phyloP scores from a whole-genome alignment of 257 asterid species.

The Sherardia arvensis region DNA sequence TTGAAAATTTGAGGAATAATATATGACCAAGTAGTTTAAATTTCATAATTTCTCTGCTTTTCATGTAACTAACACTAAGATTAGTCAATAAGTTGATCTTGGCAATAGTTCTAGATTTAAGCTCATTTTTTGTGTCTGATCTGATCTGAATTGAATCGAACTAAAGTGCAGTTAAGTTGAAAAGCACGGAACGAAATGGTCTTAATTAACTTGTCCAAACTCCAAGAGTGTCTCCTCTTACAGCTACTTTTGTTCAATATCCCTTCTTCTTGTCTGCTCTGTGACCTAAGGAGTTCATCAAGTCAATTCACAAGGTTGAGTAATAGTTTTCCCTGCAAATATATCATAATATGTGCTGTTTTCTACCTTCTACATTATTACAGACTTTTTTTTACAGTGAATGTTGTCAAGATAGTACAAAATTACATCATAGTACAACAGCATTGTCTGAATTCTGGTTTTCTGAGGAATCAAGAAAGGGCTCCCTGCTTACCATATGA shows the following conservation, averaged over 20 bases:
- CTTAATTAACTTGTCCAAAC: background rate
- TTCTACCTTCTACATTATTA: background rate
- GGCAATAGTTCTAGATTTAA: background rate
- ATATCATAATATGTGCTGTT: background rate
- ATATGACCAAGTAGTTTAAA: background rate
- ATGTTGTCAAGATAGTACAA: background rate
- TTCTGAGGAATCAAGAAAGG: constrained; percentile 38
- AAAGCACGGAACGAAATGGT: background rate
- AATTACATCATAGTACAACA: constrained; percentile 11
- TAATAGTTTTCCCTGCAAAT: background rate
- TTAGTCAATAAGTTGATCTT: background rate
- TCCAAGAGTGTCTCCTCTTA: background rate
- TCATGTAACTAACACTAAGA: background rate
- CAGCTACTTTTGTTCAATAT: constrained; percentile 21
- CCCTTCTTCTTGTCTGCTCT: constrained; percentile 19
- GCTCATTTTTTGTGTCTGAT: background rate
- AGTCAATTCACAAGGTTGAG: background rate
- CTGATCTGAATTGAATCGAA: background rate
- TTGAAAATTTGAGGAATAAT: background rate
- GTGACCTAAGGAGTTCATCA: constrained; percentile 13
- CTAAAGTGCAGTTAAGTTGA: background rate
- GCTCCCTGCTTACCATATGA: constrained; percentile 43
- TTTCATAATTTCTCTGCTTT: background rate
- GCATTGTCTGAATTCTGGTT: constrained; percentile 24
- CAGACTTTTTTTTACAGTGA: too few species aligned